A percentile compares a stretch with the other conserved stretches of the same genome.
Evolutionary conservation across 257 asterid species (phyloP).

Genomic region (Plectranthus barbatus): DNA sequence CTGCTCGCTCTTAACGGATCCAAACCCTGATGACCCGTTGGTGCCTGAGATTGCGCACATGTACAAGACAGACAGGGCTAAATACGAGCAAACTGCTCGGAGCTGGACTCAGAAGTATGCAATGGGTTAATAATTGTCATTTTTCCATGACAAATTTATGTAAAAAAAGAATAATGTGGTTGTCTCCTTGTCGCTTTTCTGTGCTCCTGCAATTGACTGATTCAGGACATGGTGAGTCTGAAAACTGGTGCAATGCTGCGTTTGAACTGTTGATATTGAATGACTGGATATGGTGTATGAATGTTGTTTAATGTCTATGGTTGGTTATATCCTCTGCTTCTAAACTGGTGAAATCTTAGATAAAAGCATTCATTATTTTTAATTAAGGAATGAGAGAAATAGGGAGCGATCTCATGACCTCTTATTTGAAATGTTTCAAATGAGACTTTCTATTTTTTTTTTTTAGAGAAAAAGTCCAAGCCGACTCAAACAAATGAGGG

Average conservation of each 20-base stretch:
- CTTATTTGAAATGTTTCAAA: too few relatives aligned
- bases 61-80: conserved; percentile 69
- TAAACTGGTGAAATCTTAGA: too few relatives aligned
- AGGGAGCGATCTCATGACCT: too few relatives aligned
- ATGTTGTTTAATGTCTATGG: not conserved
- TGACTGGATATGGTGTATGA: conserved; percentile 2
- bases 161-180: conserved; percentile 26
- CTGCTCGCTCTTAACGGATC: conserved; percentile 56
- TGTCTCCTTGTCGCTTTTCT: conserved; percentile 14
- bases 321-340: too few relatives aligned
- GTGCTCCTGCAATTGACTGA: conserved; percentile 19
- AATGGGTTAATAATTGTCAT: too few relatives aligned
- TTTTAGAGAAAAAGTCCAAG: too few relatives aligned
- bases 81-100: conserved; percentile 76
- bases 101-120: too few relatives aligned
- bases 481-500: too few relatives aligned
- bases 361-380: too few relatives aligned
- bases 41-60: conserved; percentile 78
- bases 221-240: not conserved
- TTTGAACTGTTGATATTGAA: conserved; percentile 21
- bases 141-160: conserved; percentile 1
- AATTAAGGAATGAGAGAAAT: too few relatives aligned
- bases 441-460: too few relatives aligned
- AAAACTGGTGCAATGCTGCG: conserved; percentile 18
- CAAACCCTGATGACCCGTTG: conserved; percentile 81